A percentile compares a stretch with the other conserved stretches of the same genome.
Conservation (phyloP, 1,284 basidiomycete genomes). For the Marasmius fiardii region DNA sequence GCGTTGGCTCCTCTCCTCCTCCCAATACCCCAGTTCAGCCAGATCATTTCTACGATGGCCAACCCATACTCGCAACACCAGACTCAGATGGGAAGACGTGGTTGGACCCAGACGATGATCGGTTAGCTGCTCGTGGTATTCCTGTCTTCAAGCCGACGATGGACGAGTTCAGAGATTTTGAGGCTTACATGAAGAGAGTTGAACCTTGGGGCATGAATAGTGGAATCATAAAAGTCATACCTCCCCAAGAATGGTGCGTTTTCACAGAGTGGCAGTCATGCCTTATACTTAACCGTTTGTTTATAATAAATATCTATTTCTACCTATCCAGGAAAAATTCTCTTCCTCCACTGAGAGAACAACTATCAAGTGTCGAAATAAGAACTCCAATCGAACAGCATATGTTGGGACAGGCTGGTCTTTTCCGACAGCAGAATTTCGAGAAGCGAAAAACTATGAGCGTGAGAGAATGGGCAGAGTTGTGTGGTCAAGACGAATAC, state of each 20-base stretch:
- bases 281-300: not conserved
- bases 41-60: slow-evolving; percentile 74
- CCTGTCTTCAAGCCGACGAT: slow-evolving; percentile 92
- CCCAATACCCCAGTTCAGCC: slow-evolving; percentile 61
- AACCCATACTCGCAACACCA: slow-evolving; percentile 46
- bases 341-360: slow-evolving; percentile 65
- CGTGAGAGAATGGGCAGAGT: slow-evolving; percentile 83
- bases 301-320: not conserved
- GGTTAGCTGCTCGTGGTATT: slow-evolving; percentile 81
- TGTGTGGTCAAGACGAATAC: slow-evolving; percentile 70
- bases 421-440: slow-evolving; percentile 90
- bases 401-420: slow-evolving; percentile 81
- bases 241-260: slow-evolving; percentile 86
- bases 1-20: slow-evolving; percentile 46
- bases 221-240: slow-evolving; percentile 93
- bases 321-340: slow-evolving; percentile 58
- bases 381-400: slow-evolving; percentile 89
- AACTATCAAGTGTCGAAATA: slow-evolving; percentile 74
- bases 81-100: slow-evolving; percentile 56
- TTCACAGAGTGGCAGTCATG: not conserved
- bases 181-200: slow-evolving; percentile 80
- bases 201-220: slow-evolving; percentile 86
- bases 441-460: slow-evolving; percentile 83
- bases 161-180: slow-evolving; percentile 87
- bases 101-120: slow-evolving; percentile 81